Evolutionary conservation across 2,329 filamentous ascomycete genomes (phyloP).

Genomic region (Aureobasidium sp.): DNA sequence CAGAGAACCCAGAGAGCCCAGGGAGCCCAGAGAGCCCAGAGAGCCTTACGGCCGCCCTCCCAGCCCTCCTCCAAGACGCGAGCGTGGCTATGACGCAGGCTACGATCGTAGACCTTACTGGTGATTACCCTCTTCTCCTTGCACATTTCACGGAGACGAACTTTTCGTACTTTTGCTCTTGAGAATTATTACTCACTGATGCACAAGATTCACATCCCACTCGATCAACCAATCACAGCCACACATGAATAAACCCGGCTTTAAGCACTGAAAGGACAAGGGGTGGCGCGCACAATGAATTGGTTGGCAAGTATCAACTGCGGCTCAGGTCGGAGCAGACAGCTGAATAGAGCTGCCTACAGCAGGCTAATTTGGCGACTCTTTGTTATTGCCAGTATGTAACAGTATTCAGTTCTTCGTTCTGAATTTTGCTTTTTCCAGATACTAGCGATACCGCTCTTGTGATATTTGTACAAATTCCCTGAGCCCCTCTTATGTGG

Average conservation of each 20-base stretch:
- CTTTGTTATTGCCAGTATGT: conserved; percentile 3
- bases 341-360: not conserved
- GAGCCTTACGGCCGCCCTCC: conserved; percentile 40
- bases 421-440: not conserved
- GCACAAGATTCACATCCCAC: conserved; percentile 1
- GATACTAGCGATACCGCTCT: not conserved
- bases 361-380: not conserved
- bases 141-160: not conserved
- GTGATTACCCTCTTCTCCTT: conserved; percentile 18
- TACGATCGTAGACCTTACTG: conserved; percentile 49
- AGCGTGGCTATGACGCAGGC: conserved; percentile 19
- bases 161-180: not conserved
- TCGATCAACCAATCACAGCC: not conserved
- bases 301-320: not conserved
- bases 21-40: conserved; percentile 46
- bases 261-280: not conserved
- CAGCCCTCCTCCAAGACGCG: conserved; percentile 36
- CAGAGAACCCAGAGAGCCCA: conserved; percentile 40
- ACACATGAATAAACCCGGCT: not conserved
- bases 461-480: not conserved
- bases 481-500: not conserved
- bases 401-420: not conserved
- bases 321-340: not conserved
- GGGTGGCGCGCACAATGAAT: not conserved
- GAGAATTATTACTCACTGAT: not conserved